These are phyloP conservation scores for Fusarium sp. DNA, from an alignment of 2,329 filamentous ascomycete genomes.

Conservation along the genomic window DNA sequence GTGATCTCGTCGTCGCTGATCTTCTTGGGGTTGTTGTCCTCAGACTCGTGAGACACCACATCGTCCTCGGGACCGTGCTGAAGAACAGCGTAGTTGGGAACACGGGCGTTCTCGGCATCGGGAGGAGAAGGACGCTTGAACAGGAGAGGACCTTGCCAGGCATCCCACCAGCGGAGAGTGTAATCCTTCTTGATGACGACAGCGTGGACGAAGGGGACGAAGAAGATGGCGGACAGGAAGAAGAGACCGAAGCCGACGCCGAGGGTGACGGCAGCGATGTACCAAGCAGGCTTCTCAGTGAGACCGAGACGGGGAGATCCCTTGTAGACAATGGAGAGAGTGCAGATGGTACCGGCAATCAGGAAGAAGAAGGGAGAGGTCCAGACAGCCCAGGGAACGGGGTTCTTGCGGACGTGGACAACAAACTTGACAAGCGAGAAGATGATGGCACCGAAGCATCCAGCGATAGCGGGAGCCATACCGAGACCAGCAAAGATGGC, in stretches of 20 bases:
- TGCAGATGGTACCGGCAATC: conserved; percentile 80
- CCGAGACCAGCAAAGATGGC: conserved; percentile 80
- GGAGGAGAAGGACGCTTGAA: conserved; percentile 71
- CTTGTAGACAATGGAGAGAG: conserved; percentile 85
- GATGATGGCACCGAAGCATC: conserved; percentile 75
- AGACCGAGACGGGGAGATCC: conserved; percentile 70
- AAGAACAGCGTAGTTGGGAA: conserved; percentile 84
- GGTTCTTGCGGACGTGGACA: conserved; percentile 81
- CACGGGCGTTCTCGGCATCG: conserved; percentile 67
- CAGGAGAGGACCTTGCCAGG: conserved; percentile 75
- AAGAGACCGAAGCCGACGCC: conserved; percentile 74
- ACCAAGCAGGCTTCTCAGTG: conserved; percentile 72
- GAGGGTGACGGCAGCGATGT: conserved; percentile 76
- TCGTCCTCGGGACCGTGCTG: conserved; percentile 72
- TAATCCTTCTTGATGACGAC: conserved; percentile 79
- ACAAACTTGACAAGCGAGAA: conserved; percentile 75
- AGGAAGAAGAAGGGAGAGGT: conserved; percentile 84
- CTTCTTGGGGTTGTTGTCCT: conserved; percentile 40
- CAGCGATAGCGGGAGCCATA: conserved; percentile 80
- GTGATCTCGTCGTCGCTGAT: conserved; percentile 53
- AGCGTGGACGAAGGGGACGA: conserved; percentile 78
- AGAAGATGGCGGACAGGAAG: conserved; percentile 76
- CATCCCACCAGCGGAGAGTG: conserved; percentile 74
- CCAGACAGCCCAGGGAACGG: conserved; percentile 80
- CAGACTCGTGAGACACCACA: conserved; percentile 43